Conservation (phyloP, 2,329 filamentous ascomycete genomes). For the Byssochlamys sp. region DNA sequence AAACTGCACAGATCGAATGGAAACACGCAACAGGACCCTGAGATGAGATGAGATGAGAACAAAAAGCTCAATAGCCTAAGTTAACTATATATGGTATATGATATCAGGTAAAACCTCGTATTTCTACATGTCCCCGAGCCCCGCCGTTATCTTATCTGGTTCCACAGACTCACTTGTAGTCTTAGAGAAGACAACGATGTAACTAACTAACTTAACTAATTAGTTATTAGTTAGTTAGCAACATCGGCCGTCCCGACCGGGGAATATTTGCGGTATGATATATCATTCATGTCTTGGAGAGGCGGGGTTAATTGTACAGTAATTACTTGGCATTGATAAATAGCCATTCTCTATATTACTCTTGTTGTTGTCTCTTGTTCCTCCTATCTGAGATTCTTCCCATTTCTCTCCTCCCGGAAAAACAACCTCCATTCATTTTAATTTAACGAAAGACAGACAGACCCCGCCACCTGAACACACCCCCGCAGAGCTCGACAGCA, state of each 20-base stretch:
- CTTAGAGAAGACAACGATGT: not conserved
- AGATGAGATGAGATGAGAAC: not conserved
- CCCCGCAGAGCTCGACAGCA: not conserved
- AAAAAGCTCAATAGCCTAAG: too few relatives aligned
- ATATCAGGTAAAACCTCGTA: not conserved
- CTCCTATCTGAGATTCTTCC: not conserved
- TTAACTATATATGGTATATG: not conserved
- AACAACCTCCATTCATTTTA: not conserved
- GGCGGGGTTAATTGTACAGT: not conserved
- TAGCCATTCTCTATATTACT: not conserved
- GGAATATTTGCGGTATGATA: too few relatives aligned
- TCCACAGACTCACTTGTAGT: not conserved
- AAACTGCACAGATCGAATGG: not conserved
- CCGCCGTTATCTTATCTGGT: not conserved
- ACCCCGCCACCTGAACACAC: not conserved
- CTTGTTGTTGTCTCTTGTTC: not conserved
- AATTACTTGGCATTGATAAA: not conserved
- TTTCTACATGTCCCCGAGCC: not conserved
- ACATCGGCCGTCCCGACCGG: not conserved
- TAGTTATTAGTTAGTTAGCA: not conserved
- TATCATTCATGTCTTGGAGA: not conserved
- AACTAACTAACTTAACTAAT: too few relatives aligned
- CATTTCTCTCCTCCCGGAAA: not conserved
- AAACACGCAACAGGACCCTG: not conserved
- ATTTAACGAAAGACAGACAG: too few relatives aligned